Percentiles rank a stretch among this genome's conserved stretches.
These are phyloP conservation scores for Omphalea diandra DNA, from an alignment of 441 rosid genomes.

Conservation along the genomic window DNA sequence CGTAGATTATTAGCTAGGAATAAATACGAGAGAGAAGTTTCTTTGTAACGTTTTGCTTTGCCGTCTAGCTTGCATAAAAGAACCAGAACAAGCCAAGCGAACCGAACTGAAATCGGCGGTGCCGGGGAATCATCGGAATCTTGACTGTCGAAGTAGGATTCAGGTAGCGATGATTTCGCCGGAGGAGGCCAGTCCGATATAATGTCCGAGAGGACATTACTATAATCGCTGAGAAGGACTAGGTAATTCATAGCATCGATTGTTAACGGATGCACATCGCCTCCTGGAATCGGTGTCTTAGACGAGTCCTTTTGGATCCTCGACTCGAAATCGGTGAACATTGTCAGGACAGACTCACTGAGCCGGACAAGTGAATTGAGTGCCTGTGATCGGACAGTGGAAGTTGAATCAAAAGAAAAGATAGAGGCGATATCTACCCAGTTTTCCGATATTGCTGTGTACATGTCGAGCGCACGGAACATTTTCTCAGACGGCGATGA, in stretches of 20 bases:
- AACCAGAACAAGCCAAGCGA: conserved; percentile 67
- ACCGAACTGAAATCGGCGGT: conserved; percentile 37
- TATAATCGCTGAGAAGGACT: conserved; percentile 58
- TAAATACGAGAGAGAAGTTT: conserved; percentile 51
- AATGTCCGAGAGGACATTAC: conserved; percentile 46
- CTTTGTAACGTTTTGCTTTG: conserved; percentile 61
- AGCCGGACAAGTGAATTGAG: conserved; percentile 46
- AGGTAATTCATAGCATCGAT: conserved; percentile 48
- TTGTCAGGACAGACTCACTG: conserved; percentile 37
- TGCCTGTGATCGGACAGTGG: conserved; percentile 50
- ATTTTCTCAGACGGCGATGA: conserved; percentile 46
- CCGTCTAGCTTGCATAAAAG: conserved; percentile 75
- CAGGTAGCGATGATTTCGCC: conserved; percentile 39
- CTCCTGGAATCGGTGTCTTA: conserved; percentile 40
- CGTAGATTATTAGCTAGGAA: conserved; percentile 80
- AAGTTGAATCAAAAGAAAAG: conserved; percentile 51
- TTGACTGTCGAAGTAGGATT: conserved; percentile 39
- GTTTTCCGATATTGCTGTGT: conserved; percentile 40
- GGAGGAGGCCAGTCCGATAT: conserved; percentile 45
- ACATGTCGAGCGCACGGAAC: conserved; percentile 61
- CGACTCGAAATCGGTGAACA: conserved; percentile 52
- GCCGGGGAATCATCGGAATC: conserved; percentile 33
- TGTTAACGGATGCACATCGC: conserved; percentile 62
- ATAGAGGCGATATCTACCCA: conserved; percentile 54
- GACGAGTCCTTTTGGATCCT: conserved; percentile 57